A percentile compares a stretch with the other conserved stretches of the same genome.
Conservation (phyloP, 257 asterid species). For the Nicotiana undulata region DNA sequence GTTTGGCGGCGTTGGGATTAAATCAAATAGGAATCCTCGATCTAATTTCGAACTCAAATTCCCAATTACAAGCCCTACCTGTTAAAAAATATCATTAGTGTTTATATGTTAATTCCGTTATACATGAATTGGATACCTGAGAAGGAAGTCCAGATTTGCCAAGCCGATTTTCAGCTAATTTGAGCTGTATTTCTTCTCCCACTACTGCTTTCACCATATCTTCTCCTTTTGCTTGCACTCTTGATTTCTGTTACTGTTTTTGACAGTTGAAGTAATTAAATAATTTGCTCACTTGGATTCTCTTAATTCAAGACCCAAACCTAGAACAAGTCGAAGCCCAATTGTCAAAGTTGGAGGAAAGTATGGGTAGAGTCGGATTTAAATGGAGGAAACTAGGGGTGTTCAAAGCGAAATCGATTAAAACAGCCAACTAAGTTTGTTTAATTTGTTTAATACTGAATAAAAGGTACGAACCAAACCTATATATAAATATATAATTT, state of each 20-base stretch:
- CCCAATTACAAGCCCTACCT: conserved; percentile 93
- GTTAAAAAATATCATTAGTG: background rate
- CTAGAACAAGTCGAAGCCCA: no score
- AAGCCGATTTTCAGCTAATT: conserved; percentile 63
- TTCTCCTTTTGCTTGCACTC: background rate
- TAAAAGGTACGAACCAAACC: no score
- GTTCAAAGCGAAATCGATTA: no score
- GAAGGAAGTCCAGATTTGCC: conserved; percentile 43
- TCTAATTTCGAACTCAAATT: conserved; percentile 66
- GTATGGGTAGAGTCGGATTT: no score
- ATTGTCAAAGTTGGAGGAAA: background rate
- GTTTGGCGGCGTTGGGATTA: conserved; percentile 84
- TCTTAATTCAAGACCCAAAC: background rate
- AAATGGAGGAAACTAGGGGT: no score
- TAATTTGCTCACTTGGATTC: background rate
- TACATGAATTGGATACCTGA: conserved; percentile 35
- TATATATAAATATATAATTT: no score
- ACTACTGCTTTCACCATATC: conserved; percentile 69
- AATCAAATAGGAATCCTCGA: conserved; percentile 72
- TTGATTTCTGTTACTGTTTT: no score
- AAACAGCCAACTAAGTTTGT: no score
- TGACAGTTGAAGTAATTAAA: no score
- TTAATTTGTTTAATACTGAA: no score
- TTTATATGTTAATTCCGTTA: background rate
- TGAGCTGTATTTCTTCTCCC: conserved; percentile 74